Evolutionary conservation across 345 rosid species (phyloP).

Genomic region (Corchorus olitorius): DNA sequence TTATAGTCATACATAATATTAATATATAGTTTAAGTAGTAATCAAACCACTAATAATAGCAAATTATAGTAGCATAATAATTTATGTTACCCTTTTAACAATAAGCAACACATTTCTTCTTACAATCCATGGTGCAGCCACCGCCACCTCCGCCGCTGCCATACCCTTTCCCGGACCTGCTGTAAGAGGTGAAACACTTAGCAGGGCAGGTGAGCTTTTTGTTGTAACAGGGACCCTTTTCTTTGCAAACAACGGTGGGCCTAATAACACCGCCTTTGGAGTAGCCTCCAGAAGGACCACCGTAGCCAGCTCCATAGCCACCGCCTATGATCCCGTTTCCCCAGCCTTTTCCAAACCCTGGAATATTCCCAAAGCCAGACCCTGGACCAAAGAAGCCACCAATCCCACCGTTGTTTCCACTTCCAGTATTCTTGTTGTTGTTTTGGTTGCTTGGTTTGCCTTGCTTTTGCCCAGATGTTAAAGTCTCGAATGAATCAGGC

Average conservation of each 20-base stretch:
- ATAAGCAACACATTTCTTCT: slow-evolving; percentile 90
- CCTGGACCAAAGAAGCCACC: slow-evolving; percentile 57
- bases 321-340: slow-evolving; percentile 53
- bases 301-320: slow-evolving; percentile 68
- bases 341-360: slow-evolving; percentile 55
- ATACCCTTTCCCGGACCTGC: slow-evolving; percentile 89
- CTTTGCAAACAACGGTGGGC: slow-evolving; percentile 70
- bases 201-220: slow-evolving; percentile 93
- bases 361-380: slow-evolving; percentile 43
- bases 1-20: background rate
- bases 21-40: background rate
- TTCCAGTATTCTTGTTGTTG: slow-evolving; percentile 31
- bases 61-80: background rate
- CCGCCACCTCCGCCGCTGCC: slow-evolving; percentile 97
- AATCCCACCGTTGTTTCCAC: slow-evolving; percentile 34
- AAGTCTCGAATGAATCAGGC: slow-evolving; percentile 37
- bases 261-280: slow-evolving; percentile 62
- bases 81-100: slow-evolving; percentile 42
- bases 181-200: slow-evolving; percentile 86
- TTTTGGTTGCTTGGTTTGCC: slow-evolving; percentile 24
- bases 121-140: slow-evolving; percentile 92
- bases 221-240: slow-evolving; percentile 74
- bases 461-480: slow-evolving; percentile 29
- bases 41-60: background rate
- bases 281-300: slow-evolving; percentile 73